Evolutionary conservation across 2,329 filamentous ascomycete genomes (phyloP).

Genomic region (Paecilomyces sp.): DNA sequence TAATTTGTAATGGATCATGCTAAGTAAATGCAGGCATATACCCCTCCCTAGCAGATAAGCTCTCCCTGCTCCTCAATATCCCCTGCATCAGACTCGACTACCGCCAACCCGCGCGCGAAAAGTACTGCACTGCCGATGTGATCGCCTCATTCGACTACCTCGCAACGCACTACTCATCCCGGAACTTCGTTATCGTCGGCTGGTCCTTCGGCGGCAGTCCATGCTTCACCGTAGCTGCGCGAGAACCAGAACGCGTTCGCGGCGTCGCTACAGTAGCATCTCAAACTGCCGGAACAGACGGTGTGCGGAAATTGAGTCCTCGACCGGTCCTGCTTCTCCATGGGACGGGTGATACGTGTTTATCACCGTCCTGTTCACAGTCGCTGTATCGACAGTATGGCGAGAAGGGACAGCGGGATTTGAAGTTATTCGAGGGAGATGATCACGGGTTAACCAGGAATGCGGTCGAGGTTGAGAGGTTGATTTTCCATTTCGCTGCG

Average conservation of each 20-base stretch:
- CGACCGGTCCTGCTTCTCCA: slow-evolving; percentile 33
- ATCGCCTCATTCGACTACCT: slow-evolving; percentile 31
- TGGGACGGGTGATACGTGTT: slow-evolving; percentile 30
- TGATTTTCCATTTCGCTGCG: slow-evolving; percentile 34
- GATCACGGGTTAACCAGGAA: slow-evolving; percentile 36
- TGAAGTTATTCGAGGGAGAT: slow-evolving; percentile 35
- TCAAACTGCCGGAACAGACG: slow-evolving; percentile 30
- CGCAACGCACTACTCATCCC: slow-evolving; percentile 18
- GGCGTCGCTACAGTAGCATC: slow-evolving; percentile 35
- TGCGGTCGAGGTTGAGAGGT: slow-evolving; percentile 28
- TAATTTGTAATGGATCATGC: neutral
- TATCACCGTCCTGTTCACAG: slow-evolving; percentile 26
- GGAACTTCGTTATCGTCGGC: slow-evolving; percentile 34
- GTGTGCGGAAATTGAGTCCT: slow-evolving; percentile 22
- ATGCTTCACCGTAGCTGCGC: slow-evolving; percentile 29
- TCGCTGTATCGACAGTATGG: slow-evolving; percentile 32
- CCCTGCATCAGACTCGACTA: slow-evolving; percentile 38
- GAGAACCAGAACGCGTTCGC: slow-evolving; percentile 21
- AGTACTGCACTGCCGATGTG: slow-evolving; percentile 31
- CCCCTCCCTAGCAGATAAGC: slow-evolving; percentile 34
- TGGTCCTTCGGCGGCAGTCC: slow-evolving; percentile 40
- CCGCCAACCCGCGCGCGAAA: slow-evolving; percentile 25
- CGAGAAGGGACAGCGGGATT: slow-evolving; percentile 17
- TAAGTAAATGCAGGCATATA: slow-evolving; percentile 20
- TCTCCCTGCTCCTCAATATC: slow-evolving; percentile 30